These are phyloP conservation scores for Mortierella sp. DNA, from an alignment of 371 early-diverging fungal genomes.

Conservation along the genomic window DNA sequence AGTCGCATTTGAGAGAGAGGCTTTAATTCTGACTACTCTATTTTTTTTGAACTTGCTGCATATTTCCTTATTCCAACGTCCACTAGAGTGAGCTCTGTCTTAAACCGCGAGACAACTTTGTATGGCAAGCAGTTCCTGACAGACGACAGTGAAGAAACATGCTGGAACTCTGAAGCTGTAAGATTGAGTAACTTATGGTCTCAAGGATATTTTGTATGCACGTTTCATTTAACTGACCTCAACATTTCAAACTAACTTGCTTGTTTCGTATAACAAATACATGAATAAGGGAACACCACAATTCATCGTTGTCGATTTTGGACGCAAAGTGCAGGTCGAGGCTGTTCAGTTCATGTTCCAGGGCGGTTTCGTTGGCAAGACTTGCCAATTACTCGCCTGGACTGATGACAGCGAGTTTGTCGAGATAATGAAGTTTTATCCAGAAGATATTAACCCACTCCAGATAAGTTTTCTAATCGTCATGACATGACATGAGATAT, in stretches of 20 bases:
- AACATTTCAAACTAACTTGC: too few relatives aligned
- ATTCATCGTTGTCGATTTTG: conserved; percentile 82
- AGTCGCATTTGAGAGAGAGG: too few relatives aligned
- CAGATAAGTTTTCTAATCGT: conserved; percentile 58
- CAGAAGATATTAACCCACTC: conserved; percentile 76
- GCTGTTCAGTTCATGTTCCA: conserved; percentile 83
- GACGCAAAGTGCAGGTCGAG: conserved; percentile 61
- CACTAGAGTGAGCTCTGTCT: conserved; percentile 89
- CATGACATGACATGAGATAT: too few relatives aligned
- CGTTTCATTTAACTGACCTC: neutral
- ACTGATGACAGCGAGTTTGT: conserved; percentile 61
- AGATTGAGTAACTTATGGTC: conserved; percentile 3
- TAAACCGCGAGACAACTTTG: conserved; percentile 80
- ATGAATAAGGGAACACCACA: conserved; percentile 81
- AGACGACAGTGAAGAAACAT: conserved; percentile 86
- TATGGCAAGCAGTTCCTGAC: conserved; percentile 88
- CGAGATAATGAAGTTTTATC: conserved; percentile 66
- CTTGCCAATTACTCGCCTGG: conserved; percentile 65
- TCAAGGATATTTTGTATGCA: neutral
- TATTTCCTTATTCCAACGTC: too few relatives aligned
- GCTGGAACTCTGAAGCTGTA: conserved; percentile 96
- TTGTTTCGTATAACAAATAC: neutral
- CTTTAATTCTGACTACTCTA: too few relatives aligned
- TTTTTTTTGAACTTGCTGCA: neutral
- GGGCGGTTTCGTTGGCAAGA: conserved; percentile 92